Conservation (phyloP, 768 basidiomycete genomes). For the Termitomyces titanicus region DNA sequence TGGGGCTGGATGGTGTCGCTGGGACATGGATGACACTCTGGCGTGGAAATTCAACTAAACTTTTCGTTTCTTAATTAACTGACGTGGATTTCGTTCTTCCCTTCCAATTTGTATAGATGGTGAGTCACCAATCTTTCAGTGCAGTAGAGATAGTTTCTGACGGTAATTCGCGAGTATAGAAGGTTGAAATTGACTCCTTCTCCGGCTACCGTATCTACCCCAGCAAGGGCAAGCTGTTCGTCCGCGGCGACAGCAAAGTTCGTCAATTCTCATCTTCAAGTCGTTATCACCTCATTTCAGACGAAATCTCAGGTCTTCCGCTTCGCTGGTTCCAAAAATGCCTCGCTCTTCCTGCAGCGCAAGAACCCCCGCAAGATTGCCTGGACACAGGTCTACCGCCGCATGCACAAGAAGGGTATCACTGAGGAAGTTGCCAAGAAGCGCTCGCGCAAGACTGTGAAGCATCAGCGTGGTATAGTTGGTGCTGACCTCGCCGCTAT, state of each 20-base stretch:
- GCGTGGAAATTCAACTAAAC: constrained; percentile 5
- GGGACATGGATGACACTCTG: constrained; percentile 33
- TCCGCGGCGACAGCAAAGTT: constrained; percentile 95
- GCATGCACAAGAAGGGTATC: constrained; percentile 99
- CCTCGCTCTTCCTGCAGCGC: constrained; percentile 97
- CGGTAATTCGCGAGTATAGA: constrained; percentile 44
- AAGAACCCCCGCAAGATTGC: constrained; percentile 99
- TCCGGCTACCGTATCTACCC: constrained; percentile 98
- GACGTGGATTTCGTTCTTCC: constrained; percentile 4
- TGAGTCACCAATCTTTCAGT: constrained; percentile 20
- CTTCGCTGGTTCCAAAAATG: constrained; percentile 88
- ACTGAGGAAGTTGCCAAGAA: constrained; percentile 99
- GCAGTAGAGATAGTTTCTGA: constrained; percentile 10
- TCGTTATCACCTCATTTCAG: neutral
- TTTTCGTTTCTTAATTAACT: constrained; percentile 10
- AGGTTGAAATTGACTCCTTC: constrained; percentile 99
- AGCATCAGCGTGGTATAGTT: constrained; percentile 97
- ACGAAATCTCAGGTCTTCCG: constrained; percentile 74
- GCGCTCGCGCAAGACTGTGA: constrained; percentile 93
- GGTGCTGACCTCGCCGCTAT: constrained; percentile 93
- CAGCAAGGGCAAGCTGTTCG: constrained; percentile 92
- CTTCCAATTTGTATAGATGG: constrained; percentile 32
- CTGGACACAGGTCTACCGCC: constrained; percentile 91
- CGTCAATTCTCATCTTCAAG: constrained; percentile 13
- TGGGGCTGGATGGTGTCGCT: constrained; percentile 39